Conservation (phyloP, 805 yeast genomes). For the Metschnikowia proteae region DNA sequence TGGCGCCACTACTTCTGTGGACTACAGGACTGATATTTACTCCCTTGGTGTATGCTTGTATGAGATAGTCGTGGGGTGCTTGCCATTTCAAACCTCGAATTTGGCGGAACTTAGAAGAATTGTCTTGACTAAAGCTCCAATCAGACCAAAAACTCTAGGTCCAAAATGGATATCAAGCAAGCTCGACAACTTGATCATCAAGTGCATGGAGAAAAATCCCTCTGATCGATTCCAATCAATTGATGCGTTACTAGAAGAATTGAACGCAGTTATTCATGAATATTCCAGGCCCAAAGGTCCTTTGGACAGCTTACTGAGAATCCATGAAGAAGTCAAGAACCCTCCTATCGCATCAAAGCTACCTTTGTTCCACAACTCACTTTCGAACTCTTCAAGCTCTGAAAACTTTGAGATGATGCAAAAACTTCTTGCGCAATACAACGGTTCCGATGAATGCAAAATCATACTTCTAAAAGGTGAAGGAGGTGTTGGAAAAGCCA, state of each 20-base stretch:
- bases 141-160: slow-evolving; percentile 34
- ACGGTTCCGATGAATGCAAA: slow-evolving; percentile 14
- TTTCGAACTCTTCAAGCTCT: slow-evolving; percentile 3
- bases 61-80: slow-evolving; percentile 42
- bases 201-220: slow-evolving; percentile 40
- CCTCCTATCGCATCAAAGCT: background rate
- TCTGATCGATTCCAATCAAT: slow-evolving; percentile 36
- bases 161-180: slow-evolving; percentile 25
- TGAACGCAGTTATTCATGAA: slow-evolving; percentile 22
- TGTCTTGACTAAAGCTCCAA: slow-evolving; percentile 40
- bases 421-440: slow-evolving; percentile 5
- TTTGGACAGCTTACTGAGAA: background rate
- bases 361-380: slow-evolving; percentile 12
- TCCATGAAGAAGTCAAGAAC: background rate
- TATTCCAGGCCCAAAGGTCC: slow-evolving; percentile 10
- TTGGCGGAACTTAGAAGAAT: slow-evolving; percentile 36
- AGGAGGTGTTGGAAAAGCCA: slow-evolving; percentile 46
- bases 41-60: slow-evolving; percentile 49
- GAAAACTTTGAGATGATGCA: background rate
- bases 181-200: slow-evolving; percentile 40
- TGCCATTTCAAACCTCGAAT: slow-evolving; percentile 43
- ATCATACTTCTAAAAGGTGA: slow-evolving; percentile 37
- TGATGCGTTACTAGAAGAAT: slow-evolving; percentile 33
- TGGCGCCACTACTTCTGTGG: slow-evolving; percentile 34
- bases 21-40: slow-evolving; percentile 47